Evolutionary conservation across 2,329 filamentous ascomycete genomes (phyloP).

Genomic region (Knufia fluminis): DNA sequence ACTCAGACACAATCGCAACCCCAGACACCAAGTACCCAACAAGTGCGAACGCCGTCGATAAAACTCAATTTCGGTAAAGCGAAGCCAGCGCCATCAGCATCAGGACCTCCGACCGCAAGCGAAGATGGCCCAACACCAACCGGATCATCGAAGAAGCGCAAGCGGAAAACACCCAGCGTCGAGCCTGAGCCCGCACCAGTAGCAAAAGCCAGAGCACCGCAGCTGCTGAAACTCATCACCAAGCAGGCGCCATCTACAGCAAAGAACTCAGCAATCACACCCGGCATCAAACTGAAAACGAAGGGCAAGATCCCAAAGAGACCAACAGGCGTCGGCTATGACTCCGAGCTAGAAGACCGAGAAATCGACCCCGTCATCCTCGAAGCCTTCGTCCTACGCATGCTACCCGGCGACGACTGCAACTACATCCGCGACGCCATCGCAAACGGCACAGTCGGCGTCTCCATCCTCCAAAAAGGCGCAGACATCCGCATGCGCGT

Average conservation of each 20-base stretch:
- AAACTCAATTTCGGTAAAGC: slow-evolving; percentile 20
- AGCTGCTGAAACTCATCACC: slow-evolving; percentile 7
- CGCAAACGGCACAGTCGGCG: slow-evolving; percentile 65
- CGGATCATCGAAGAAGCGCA: slow-evolving; percentile 26
- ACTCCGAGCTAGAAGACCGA: slow-evolving; percentile 87
- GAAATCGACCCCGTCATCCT: slow-evolving; percentile 83
- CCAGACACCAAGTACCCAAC: slow-evolving; percentile 15
- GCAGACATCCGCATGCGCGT: slow-evolving; percentile 76
- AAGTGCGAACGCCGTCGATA: slow-evolving; percentile 18
- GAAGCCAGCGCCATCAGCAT: slow-evolving; percentile 12
- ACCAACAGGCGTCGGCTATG: slow-evolving; percentile 79
- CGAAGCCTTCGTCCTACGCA: slow-evolving; percentile 80
- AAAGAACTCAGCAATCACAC: slow-evolving; percentile 12
- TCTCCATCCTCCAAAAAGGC: slow-evolving; percentile 53
- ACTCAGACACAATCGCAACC: slow-evolving; percentile 10
- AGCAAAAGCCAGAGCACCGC: neutral
- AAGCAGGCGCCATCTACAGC: slow-evolving; percentile 1
- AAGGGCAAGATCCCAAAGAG: slow-evolving; percentile 61
- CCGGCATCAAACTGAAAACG: slow-evolving; percentile 50
- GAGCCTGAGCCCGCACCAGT: neutral
- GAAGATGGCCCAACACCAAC: slow-evolving; percentile 14
- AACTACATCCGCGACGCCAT: slow-evolving; percentile 72
- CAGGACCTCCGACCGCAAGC: slow-evolving; percentile 17
- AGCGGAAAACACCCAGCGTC: slow-evolving; percentile 8
- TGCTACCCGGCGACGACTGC: slow-evolving; percentile 75